Evolutionary conservation across 2,329 filamentous ascomycete genomes (phyloP), one percentile per base, ranked within the genome.

Genomic region (Nigrograna mackinnonii): DNA sequence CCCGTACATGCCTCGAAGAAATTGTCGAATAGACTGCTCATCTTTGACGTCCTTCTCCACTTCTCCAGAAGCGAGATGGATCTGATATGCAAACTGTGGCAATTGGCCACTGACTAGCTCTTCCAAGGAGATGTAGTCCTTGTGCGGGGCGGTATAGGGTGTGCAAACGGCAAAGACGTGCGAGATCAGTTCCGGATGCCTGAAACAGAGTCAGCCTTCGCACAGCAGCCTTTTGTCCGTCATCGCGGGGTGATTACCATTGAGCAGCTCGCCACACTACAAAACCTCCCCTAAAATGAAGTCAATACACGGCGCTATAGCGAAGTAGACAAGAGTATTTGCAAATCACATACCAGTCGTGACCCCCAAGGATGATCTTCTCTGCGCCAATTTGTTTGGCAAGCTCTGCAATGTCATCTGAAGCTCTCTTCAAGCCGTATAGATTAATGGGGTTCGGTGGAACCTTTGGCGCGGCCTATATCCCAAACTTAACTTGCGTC

Each of bases 131-230:
- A 79, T 49, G 60, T 74, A 88, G 17, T 63, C 67, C 40, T 65
- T 73, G 45, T 57, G 54, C 0, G 87, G 86, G 3, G 80, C 68
- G 3, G 60, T 58, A 66, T 85, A 95, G 0, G 91, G 88, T 20
- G 89, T 91, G 71, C 89, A 94, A 47, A 96, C 74, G 53, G 81
- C 82, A 73, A 96, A 92, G 47, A 96, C 75, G 56, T 84, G 85
- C 28, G 79, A 79, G 50, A 96, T 75, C 11, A 95, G 75, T 30
- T 84, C 71, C 0, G 89, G 89, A 58, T 91, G 77, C 56, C 57
- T 60, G 35, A 18, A 28, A 9, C 9, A 9, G 9, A 9, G n/a
- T 28, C 24, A 28, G n/a, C n/a, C n/a, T n/a, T n/a, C n/a, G n/a
- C n/a, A n/a, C n/a, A n/a, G n/a, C n/a, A n/a, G n/a, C n/a, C n/a